phyloP scores from a whole-genome alignment of 345 rosid genomes.

The Geranium rotundifolium region DNA sequence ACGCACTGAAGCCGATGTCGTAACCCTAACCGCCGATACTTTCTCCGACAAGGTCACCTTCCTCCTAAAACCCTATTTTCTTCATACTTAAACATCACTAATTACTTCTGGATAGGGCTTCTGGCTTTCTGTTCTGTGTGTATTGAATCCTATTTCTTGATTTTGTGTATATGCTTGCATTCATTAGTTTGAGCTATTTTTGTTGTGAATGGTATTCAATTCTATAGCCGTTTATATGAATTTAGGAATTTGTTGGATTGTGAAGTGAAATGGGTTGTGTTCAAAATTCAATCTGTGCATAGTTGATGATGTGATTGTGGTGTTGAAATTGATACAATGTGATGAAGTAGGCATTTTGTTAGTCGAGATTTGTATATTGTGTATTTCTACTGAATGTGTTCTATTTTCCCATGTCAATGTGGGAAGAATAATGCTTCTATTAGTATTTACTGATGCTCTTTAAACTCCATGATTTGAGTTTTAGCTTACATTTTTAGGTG shows the following conservation, averaged over 20 bases:
- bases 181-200: neutral
- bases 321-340: neutral
- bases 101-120: neutral
- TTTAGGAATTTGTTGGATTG: neutral
- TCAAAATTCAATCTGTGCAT: neutral
- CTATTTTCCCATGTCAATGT: neutral
- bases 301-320: neutral
- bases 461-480: neutral
- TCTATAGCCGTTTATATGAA: neutral
- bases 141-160: neutral
- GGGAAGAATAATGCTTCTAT: neutral
- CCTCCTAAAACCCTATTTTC: neutral
- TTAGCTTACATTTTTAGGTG: conserved; percentile 28
- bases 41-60: conserved; percentile 80
- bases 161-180: neutral
- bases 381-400: neutral
- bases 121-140: neutral
- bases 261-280: too few relatives aligned
- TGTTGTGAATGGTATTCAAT: neutral
- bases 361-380: neutral
- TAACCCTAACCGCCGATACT: conserved; percentile 75
- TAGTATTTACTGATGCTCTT: neutral
- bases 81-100: neutral
- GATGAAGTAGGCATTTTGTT: neutral
- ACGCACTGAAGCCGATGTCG: conserved; percentile 48